Conservation (phyloP, 129 eudicot genomes). For the Pittosporum tobira region DNA sequence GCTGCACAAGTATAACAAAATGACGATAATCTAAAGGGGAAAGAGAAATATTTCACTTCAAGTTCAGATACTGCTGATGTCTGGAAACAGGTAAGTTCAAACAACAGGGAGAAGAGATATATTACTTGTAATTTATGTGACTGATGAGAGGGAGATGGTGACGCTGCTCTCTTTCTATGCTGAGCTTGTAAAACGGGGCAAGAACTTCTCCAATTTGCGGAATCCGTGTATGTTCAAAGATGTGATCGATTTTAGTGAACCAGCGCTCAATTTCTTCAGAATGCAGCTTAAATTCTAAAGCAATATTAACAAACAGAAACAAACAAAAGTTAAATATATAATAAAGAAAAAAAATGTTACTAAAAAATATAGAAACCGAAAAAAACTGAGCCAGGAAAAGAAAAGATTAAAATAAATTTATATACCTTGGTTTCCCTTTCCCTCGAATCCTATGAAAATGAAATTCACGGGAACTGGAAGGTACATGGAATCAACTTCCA, state of each 20-base stretch:
- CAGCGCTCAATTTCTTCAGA: slow-evolving; percentile 85
- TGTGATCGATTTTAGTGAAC: slow-evolving; percentile 95
- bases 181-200: slow-evolving; percentile 65
- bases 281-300: slow-evolving; percentile 65
- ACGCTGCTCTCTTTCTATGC: slow-evolving; percentile 47
- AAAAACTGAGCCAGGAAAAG: slow-evolving; percentile 5
- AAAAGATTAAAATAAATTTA: neutral
- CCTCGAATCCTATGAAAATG: slow-evolving; percentile 91
- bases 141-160: slow-evolving; percentile 80
- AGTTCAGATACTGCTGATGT: slow-evolving; percentile 4
- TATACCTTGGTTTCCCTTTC: slow-evolving; percentile 88
- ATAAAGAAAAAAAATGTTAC: neutral
- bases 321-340: slow-evolving; percentile 9
- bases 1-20: slow-evolving; percentile 35
- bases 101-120: slow-evolving; percentile 2
- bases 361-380: neutral
- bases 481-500: slow-evolving; percentile 86
- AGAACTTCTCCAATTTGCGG: slow-evolving; percentile 72
- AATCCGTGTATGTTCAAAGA: slow-evolving; percentile 83
- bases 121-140: slow-evolving; percentile 82
- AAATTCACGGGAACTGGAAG: slow-evolving; percentile 96
- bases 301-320: slow-evolving; percentile 14
- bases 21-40: slow-evolving; percentile 4
- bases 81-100: slow-evolving; percentile 2
- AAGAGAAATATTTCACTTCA: neutral